Percentiles rank a stretch among this genome's conserved stretches.
These are phyloP conservation scores for Colletotrichum euphorbiae DNA, from an alignment of 2,329 filamentous ascomycete species.

Conservation along the genomic window DNA sequence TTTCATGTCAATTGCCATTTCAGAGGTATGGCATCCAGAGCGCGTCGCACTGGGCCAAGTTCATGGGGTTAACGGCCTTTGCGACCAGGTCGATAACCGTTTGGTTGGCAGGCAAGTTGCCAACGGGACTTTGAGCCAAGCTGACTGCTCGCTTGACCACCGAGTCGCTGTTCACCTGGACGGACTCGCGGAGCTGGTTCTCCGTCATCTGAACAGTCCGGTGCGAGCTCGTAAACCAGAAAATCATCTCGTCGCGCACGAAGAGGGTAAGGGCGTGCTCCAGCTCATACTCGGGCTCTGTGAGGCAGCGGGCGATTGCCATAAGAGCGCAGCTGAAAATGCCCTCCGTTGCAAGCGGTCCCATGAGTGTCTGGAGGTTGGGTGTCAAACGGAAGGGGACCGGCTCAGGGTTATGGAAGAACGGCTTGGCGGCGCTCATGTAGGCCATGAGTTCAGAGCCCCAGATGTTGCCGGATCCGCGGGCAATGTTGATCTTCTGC, in stretches of 20 bases:
- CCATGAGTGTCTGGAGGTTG: constrained; percentile 96
- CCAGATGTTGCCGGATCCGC: constrained; percentile 93
- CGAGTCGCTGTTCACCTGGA: constrained; percentile 87
- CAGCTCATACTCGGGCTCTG: constrained; percentile 89
- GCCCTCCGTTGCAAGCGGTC: constrained; percentile 93
- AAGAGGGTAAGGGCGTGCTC: constrained; percentile 95
- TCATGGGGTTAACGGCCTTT: constrained; percentile 92
- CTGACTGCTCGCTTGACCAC: constrained; percentile 92
- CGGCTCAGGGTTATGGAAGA: constrained; percentile 94
- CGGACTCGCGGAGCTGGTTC: constrained; percentile 79
- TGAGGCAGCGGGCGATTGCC: constrained; percentile 94
- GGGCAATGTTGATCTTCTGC: constrained; percentile 92
- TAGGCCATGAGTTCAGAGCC: constrained; percentile 92
- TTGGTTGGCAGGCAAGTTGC: constrained; percentile 93
- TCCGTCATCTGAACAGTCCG: constrained; percentile 67
- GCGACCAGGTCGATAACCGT: constrained; percentile 95
- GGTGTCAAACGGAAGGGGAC: constrained; percentile 98
- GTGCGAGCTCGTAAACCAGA: constrained; percentile 90
- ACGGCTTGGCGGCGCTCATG: constrained; percentile 85
- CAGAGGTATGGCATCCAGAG: constrained; percentile 98
- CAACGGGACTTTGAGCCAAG: constrained; percentile 80
- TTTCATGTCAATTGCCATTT: constrained; percentile 35
- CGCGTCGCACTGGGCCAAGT: constrained; percentile 87
- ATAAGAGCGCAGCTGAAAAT: constrained; percentile 96
- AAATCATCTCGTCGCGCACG: constrained; percentile 97